Base-by-base conservation (phyloP, 1,284 basidiomycete species). In the Puccinia horiana region DNA sequence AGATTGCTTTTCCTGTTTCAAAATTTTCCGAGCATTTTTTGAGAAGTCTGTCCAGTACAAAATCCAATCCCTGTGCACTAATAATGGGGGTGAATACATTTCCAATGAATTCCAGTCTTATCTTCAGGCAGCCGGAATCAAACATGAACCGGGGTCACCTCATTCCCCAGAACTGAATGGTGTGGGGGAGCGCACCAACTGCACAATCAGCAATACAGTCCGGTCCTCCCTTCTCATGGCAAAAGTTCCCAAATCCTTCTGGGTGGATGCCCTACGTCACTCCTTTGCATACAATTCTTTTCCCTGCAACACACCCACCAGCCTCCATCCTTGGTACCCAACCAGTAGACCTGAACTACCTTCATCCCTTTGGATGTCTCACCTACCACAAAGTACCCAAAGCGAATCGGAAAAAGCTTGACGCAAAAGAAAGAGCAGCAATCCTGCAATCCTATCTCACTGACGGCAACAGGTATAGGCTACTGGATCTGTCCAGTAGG, bases 11-110 rank as follows among this genome's bases (percentile, higher is more conserved):
- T 8, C 42, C 4, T 82, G 87, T 9, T 87, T 89, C 82, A 84
- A 85, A 74, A 49, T 81, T 3, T 88, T 85, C 84, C 85, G 87
- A 56, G 85, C 86, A 0, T 79, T 82, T 76, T 83, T 84, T 6
- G 85, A 87, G 74, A 84, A 83, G 26, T 73, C 83, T n/a, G 83
- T 83, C 14, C 84, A 84, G 0, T 9, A 26, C 18, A 83, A 80
- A 9, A 69, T 69, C 16, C 9, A 12, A 5, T 2, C 67, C 16
- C 56, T 76, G 18, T 26, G 16, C 23, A 35, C 35, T 1, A 37
- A 76, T 26, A 75, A 75, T 32, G 73, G 74, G 35, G 74, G 74
- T 23, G 54, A 76, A 32, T 76, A 42, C 37, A 26, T 58, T 20
- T 56, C 49, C 18, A 76, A 40, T 16, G 54, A 56, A 23, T 37